Evolutionary conservation across 176 grass and related monocot species (phyloP).

Genomic region (Elymus sibiricus): DNA sequence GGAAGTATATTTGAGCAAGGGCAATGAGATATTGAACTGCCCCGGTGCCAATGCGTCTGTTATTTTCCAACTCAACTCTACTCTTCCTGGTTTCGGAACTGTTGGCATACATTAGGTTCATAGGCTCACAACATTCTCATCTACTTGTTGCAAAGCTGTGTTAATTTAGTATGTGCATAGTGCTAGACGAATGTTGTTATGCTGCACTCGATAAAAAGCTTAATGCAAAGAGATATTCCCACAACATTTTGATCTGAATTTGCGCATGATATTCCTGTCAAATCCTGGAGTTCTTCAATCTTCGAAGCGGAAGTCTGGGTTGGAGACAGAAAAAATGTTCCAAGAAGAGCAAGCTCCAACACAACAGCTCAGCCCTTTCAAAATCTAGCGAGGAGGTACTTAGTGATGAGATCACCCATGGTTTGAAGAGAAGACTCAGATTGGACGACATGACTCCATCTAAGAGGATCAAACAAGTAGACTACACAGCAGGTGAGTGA

Average conservation of each 20-base stretch:
- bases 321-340: constrained; percentile 1
- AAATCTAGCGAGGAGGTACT: constrained; percentile 10
- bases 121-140: not conserved
- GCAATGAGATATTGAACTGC: too few species aligned
- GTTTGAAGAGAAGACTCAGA: constrained; percentile 62
- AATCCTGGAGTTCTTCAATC: not conserved
- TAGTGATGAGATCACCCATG: constrained; percentile 35
- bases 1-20: too few species aligned
- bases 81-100: too few species aligned
- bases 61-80: too few species aligned
- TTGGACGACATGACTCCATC: constrained; percentile 45
- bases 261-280: not conserved
- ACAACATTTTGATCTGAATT: not conserved
- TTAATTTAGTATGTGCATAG: not conserved
- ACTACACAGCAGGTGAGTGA: constrained; percentile 19
- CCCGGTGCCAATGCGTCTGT: too few species aligned
- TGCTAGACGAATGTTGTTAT: not conserved
- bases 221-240: not conserved
- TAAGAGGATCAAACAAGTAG: constrained; percentile 46
- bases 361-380: not conserved
- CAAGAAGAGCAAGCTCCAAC: constrained; percentile 42
- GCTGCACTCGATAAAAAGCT: not conserved
- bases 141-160: not conserved
- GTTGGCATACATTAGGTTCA: not conserved
- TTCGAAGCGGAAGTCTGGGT: constrained; percentile 21